Conservation (phyloP, 257 asterid species). For the Nicotiana tabacum region DNA sequence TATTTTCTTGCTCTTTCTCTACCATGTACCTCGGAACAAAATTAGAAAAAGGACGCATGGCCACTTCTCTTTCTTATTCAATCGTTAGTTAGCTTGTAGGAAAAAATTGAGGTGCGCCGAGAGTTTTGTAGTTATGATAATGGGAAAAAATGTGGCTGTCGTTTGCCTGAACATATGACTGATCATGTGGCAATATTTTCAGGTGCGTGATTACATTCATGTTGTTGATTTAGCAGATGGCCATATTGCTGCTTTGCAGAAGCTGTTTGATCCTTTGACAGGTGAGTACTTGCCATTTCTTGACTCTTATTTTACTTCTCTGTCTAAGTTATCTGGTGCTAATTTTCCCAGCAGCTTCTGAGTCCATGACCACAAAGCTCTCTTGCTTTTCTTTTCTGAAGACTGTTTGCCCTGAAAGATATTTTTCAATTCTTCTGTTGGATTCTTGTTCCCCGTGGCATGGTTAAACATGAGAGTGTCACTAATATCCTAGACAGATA, state of each 20-base stretch:
- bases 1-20: not conserved
- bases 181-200: not conserved
- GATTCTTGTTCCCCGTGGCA: not conserved
- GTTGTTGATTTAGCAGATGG: constrained; percentile 14
- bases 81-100: not conserved
- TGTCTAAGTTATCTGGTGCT: not conserved
- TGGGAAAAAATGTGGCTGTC: not conserved
- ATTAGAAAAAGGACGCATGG: not conserved
- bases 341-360: not conserved
- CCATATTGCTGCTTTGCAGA: constrained; percentile 10
- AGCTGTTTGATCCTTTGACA: constrained; percentile 6
- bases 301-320: not conserved
- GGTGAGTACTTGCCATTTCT: not conserved
- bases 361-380: not conserved
- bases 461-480: not conserved
- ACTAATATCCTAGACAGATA: not conserved
- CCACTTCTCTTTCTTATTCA: not conserved
- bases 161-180: not conserved
- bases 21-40: not conserved
- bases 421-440: not conserved
- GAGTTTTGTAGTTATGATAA: not conserved
- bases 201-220: constrained; percentile 14
- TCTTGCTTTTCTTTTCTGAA: not conserved
- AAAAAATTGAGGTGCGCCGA: not conserved
- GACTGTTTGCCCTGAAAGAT: not conserved